Percentiles rank a stretch among this genome's conserved stretches.
phyloP scores from a whole-genome alignment of 2,329 filamentous ascomycete species.

The Cercospora sojina region DNA sequence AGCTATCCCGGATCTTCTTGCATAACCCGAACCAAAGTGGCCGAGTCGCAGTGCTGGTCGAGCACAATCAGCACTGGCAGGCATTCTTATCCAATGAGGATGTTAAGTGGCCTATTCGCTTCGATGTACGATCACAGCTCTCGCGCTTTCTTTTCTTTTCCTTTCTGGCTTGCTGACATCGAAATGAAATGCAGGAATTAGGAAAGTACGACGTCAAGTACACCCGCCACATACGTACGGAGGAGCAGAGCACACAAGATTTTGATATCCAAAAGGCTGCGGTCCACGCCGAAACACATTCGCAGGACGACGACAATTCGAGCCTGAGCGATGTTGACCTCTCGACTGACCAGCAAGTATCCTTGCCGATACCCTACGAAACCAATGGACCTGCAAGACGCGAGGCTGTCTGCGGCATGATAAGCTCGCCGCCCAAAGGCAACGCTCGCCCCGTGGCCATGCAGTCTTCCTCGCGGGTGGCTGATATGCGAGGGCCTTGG shows the following conservation, averaged over 20 bases:
- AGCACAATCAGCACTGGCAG: not conserved
- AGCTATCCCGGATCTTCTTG: not conserved
- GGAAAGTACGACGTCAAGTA: not conserved
- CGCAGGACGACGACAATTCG: not conserved
- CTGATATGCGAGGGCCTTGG: not conserved
- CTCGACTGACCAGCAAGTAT: not conserved
- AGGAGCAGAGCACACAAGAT: not conserved
- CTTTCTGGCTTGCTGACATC: not conserved
- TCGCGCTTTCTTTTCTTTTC: not conserved
- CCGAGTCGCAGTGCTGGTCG: slow-evolving; percentile 2
- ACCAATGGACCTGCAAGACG: not conserved
- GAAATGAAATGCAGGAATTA: not conserved
- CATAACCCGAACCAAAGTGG: not conserved
- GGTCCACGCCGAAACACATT: not conserved
- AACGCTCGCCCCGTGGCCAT: not conserved
- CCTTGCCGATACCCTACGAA: not conserved
- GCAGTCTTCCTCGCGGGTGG: not conserved
- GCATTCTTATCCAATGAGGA: slow-evolving; percentile 2
- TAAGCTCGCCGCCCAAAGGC: not conserved
- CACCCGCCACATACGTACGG: not conserved
- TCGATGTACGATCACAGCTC: not conserved
- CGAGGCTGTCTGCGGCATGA: not conserved
- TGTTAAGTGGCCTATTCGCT: not conserved
- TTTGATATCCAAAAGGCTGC: not conserved
- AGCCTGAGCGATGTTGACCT: not conserved